Conservation (phyloP, 169 alveolate genomes). For the Plasmodium falciparum region DNA sequence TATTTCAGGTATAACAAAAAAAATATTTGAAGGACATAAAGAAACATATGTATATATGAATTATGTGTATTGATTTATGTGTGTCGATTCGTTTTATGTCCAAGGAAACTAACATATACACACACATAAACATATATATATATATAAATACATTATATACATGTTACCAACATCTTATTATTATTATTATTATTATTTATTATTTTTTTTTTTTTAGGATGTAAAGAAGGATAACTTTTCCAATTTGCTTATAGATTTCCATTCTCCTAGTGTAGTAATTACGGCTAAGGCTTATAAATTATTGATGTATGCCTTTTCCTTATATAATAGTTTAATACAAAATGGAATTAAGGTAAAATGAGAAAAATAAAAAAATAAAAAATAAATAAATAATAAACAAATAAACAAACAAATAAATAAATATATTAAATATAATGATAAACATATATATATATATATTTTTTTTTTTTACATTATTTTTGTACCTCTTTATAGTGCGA, state of each 20-base stretch:
- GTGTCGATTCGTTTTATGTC: no score
- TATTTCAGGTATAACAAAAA: constrained; percentile 40
- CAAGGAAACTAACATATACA: background rate
- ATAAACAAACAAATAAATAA: background rate
- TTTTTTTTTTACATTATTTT: background rate
- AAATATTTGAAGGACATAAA: background rate
- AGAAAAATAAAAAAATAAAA: background rate
- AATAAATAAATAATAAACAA: background rate
- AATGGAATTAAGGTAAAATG: constrained; percentile 38
- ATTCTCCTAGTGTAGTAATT: constrained; percentile 71
- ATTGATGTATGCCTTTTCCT: constrained; percentile 53
- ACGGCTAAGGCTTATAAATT: constrained; percentile 69
- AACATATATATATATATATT: background rate
- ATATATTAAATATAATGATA: background rate
- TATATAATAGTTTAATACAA: constrained; percentile 40
- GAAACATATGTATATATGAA: no score
- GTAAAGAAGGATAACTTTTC: background rate
- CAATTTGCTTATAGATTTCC: constrained; percentile 35
- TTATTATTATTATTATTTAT: no score
- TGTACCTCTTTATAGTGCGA: constrained; percentile 30
- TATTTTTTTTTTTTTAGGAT: constrained; percentile 17
- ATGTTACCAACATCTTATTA: background rate
- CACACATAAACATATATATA: background rate
- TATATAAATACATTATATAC: background rate
- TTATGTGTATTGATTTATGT: no score